Evolutionary conservation across 106 monocot genomes (phyloP), one percentile per base, ranked within the genome.

Genomic region (Acorus calamus): DNA sequence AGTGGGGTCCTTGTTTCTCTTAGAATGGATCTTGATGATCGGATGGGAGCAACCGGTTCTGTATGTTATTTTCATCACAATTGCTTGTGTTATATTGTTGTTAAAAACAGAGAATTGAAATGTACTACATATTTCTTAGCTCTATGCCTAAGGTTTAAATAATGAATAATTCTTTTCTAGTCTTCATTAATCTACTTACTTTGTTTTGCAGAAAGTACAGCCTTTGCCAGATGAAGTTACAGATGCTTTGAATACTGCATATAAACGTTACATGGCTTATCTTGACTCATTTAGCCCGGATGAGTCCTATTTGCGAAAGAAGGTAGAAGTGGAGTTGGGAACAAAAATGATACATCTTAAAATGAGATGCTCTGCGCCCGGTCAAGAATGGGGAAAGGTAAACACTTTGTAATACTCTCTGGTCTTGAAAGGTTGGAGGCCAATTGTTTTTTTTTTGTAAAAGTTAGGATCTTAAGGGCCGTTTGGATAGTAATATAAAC

Each of bases 331-430:
- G 10, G 96, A 98, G 69, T 52, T 98, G 50, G 96, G 96, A 69
- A 91, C 91, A 63, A 84, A 87, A 74, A 77, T 98, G 85, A 88
- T 98, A 59, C 96, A 88, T 69, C 65, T 98, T 41, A 98, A 98
- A 73, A 92, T 91, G 91, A 87, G 96, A 57, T 87, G 91, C 74
- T 81, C 83, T 71, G 91, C 91, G 47, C 81, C 92, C 70, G 96
- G 91, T 54, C 83, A 87, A 8, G 91, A 98, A 45, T 98, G 96
- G 96, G 96, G 96, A 66, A 85, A 98, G 81, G 96, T 96, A 78
- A 73, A 28, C 28, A 28, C 28, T 28, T 28, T 28, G 28, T 28
- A 28, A 28, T 28, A 28, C 28, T 28, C 28, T 28, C 28, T 28
- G 28, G 28, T 28, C 28, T 28, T 28, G 28, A 28, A 28, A 1